A percentile compares a stretch with the other conserved stretches of the same genome.
Conservation (phyloP, 768 basidiomycete genomes). For the Lanmaoa rubissima region DNA sequence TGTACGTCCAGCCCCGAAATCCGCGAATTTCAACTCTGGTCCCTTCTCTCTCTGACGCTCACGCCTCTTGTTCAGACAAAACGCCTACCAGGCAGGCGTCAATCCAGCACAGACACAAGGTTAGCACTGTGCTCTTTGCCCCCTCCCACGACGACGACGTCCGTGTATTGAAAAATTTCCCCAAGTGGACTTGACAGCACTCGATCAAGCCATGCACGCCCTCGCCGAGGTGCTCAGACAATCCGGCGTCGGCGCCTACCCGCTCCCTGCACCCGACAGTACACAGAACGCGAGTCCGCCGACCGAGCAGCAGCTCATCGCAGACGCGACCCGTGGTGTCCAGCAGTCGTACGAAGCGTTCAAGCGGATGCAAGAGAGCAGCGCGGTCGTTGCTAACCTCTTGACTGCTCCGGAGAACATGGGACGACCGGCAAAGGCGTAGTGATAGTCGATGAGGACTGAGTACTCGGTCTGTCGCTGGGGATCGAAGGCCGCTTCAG, state of each 20-base stretch:
- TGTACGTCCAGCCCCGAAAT: conserved; percentile 41
- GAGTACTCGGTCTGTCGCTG: not conserved
- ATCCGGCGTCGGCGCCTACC: conserved; percentile 67
- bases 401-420: conserved; percentile 31
- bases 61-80: conserved; percentile 42
- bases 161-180: not conserved
- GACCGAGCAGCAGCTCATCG: conserved; percentile 47
- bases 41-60: not conserved
- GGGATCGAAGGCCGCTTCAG: not conserved
- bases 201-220: conserved; percentile 49
- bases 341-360: conserved; percentile 49
- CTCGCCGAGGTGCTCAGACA: conserved; percentile 51
- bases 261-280: conserved; percentile 38
- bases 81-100: conserved; percentile 56
- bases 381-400: conserved; percentile 49
- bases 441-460: not conserved
- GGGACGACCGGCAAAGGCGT: conserved; percentile 10
- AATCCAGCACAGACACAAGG: conserved; percentile 57
- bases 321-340: conserved; percentile 41
- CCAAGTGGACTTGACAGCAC: conserved; percentile 46
- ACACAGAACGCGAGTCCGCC: conserved; percentile 26
- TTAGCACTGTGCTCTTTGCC: conserved; percentile 22
- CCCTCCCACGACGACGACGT: not conserved
- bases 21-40: too few relatives aligned
- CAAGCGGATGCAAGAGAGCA: conserved; percentile 55